Percentiles rank a stretch among this genome's conserved stretches.
These are phyloP conservation scores for Blastobotrys arbuscula DNA, from an alignment of 1,139 yeast species.

Conservation along the genomic window DNA sequence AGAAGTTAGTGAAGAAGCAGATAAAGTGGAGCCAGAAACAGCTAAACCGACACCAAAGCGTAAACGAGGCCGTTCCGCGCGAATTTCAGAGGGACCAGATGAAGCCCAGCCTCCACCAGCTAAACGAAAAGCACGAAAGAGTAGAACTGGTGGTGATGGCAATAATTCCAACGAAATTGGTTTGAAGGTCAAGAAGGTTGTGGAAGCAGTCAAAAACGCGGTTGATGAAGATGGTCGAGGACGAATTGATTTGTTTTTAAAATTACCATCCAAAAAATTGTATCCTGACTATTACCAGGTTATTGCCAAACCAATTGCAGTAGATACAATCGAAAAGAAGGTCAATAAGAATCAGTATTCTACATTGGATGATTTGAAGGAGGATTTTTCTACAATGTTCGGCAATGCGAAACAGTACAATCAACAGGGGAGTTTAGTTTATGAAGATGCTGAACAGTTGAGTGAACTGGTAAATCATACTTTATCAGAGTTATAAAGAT, in stretches of 20 bases:
- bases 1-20: not conserved
- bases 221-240: constrained; percentile 29
- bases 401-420: constrained; percentile 80
- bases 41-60: constrained; percentile 11
- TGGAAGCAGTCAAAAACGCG: constrained; percentile 20
- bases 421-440: constrained; percentile 83
- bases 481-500: not conserved
- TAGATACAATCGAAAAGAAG: constrained; percentile 56
- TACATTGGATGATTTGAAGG: constrained; percentile 54
- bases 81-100: constrained; percentile 9
- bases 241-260: constrained; percentile 56
- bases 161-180: constrained; percentile 1
- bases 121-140: constrained; percentile 15
- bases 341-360: constrained; percentile 46
- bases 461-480: constrained; percentile 34
- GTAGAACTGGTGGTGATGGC: not conserved
- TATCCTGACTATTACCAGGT: constrained; percentile 86
- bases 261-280: constrained; percentile 56
- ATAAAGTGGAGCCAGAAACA: not conserved
- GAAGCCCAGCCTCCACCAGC: constrained; percentile 15
- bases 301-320: constrained; percentile 75
- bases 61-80: constrained; percentile 16
- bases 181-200: constrained; percentile 23
- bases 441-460: constrained; percentile 64
- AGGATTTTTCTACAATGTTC: constrained; percentile 73